Base-by-base conservation (phyloP, 352 stramenopile species). In the Pythium rhizo-oryzae region DNA sequence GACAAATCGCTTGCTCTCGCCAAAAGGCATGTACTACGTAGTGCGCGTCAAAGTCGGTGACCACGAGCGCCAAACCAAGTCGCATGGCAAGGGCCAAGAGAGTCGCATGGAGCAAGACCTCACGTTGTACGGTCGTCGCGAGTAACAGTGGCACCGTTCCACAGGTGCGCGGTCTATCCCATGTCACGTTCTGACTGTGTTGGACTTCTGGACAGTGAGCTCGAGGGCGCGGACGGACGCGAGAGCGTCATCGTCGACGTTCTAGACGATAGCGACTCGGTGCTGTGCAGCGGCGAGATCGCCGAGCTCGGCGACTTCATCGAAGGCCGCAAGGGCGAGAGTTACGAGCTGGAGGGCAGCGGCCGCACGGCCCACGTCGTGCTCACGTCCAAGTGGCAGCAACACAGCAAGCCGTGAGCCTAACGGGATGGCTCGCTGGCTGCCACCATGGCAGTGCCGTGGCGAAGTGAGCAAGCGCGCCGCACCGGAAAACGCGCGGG, bases 1-100 rank as follows among this genome's bases (percentile, higher is more conserved):
- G n/a, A n/a, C n/a, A n/a, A n/a, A n/a, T n/a, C n/a, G n/a, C n/a
- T n/a, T n/a, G n/a, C n/a, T n/a, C n/a, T n/a, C n/a, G n/a, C n/a
- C n/a, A n/a, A n/a, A n/a, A n/a, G 62, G 62, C 33, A 69, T 63
- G 62, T 69, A 63, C 49, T 69, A 69, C 43, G 62, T 41, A 2
- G 62, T 69, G 21, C 54, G 54, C 43, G 54, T 69, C 54, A 47
- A 69, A 13, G 21, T 63, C 13, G 54, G 62, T 9, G 62, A 25
- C 39, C 62, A 44, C 12, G 24, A 21, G 5, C 41, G 58, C 12
- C 41, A 59, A 24, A 69, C 62, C 41, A 50, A 51, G 33, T 59
- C 62, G 1, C 62, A 59, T 39, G 62, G 54, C 62, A 69, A 69
- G 30, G 62, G 62, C 54, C 56, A 54, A 21, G 56, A 62, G 43